Evolutionary conservation across 495 filamentous ascomycete genomes (phyloP), one percentile per base, ranked within the genome.

Genomic region (Daldinia decipiens): DNA sequence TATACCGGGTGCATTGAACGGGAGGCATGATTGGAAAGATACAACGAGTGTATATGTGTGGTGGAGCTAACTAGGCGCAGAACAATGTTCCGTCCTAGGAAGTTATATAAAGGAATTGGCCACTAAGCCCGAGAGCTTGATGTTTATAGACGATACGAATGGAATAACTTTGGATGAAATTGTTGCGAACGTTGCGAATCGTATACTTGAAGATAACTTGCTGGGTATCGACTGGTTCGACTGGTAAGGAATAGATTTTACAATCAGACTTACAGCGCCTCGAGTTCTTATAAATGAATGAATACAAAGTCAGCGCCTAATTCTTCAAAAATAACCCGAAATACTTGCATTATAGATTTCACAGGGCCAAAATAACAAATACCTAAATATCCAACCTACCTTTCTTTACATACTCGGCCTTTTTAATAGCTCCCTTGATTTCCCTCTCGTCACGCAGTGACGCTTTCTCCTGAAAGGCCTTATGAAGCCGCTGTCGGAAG

Each of bases 391-490:
- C 9, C 13, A 50, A 56, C 7, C 17, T 68, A 93, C 93, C 93
- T 84, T 95, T 97, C 79, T 93, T 95, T 4, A 98, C 92, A 79
- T 91, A 98, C 68, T 96, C 87, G 1, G 93, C 95, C 72, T 87
- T 82, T 36, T 86, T 85, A 64, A 99, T 92, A 0, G 88, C 93
- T 70, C 90, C 83, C 53, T 83, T 82, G 40, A 99, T 97, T 68
- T 92, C 79, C 7, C 85, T 87, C 39, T 93, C 89, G 76, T 97
- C 89, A 15, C 82, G 82, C 15, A 98, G 72, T 66, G 84, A 77
- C 1, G 89, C 85, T 53, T 97, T 92, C 50, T 86, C 86, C 67
- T 87, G 84, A 79, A 99, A 98, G 3, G 95, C 95, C 51, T 87
- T 85, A 80, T 97, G 95, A 12, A 98, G 82, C 21, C 94, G 87